Evolutionary conservation across 2,329 filamentous ascomycete genomes (phyloP).

Genomic region (Ilyonectria destructans): DNA sequence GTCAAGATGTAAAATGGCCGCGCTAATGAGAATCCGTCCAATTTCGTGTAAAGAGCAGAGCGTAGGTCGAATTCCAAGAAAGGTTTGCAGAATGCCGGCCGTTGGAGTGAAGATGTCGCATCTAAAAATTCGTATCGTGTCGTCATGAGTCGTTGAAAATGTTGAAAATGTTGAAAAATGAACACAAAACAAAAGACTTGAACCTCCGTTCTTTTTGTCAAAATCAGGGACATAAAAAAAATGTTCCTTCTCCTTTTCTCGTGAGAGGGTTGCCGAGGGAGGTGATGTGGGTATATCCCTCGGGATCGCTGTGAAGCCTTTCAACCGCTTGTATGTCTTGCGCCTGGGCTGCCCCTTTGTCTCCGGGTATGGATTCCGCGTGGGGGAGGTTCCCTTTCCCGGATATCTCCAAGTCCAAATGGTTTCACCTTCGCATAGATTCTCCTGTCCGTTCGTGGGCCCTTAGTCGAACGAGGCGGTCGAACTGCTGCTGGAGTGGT

Average conservation of each 20-base stretch:
- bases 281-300: constrained; percentile 51
- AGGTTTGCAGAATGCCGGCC: constrained; percentile 35
- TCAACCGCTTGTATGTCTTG: constrained; percentile 56
- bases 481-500: constrained; percentile 76
- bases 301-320: constrained; percentile 58
- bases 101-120: constrained; percentile 40
- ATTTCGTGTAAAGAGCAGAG: constrained; percentile 28
- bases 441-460: constrained; percentile 9
- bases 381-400: constrained; percentile 33
- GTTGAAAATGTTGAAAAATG: constrained; percentile 16
- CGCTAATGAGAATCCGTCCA: constrained; percentile 28
- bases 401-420: constrained; percentile 35
- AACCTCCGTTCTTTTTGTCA: background rate
- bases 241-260: constrained; percentile 39
- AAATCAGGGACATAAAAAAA: constrained; percentile 17
- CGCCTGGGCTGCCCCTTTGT: constrained; percentile 36
- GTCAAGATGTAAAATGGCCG: constrained; percentile 13
- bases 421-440: constrained; percentile 27
- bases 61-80: constrained; percentile 17
- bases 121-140: constrained; percentile 49
- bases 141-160: constrained; percentile 46
- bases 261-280: constrained; percentile 48
- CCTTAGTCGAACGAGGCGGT: constrained; percentile 72
- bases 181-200: background rate
- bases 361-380: constrained; percentile 32